These are phyloP conservation scores for Garcia nutans DNA, from an alignment of 345 rosid species.

Conservation along the genomic window DNA sequence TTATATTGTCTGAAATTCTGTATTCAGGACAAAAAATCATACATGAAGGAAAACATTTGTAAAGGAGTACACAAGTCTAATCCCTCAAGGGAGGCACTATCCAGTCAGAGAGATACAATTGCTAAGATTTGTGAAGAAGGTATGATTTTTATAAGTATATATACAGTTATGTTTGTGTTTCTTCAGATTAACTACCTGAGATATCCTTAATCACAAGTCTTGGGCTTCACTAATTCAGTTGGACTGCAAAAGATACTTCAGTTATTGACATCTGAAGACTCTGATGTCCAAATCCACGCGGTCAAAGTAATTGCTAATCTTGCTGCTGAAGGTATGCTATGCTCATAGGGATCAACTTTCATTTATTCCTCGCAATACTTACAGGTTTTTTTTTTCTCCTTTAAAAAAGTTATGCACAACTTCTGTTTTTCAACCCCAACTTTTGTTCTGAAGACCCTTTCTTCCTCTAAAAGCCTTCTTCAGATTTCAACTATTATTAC, in stretches of 20 bases:
- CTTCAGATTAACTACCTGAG: neutral
- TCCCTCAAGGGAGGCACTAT: conserved; percentile 52
- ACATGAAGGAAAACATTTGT: conserved; percentile 48
- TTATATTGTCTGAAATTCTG: conserved; percentile 15
- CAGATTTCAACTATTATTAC: neutral
- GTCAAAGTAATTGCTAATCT: conserved; percentile 95
- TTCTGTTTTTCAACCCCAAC: neutral
- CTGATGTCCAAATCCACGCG: conserved; percentile 84
- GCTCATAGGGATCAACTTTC: neutral
- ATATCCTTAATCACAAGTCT: conserved; percentile 15
- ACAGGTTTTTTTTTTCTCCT: neutral
- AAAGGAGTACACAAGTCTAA: conserved; percentile 57
- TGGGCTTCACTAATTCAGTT: conserved; percentile 45
- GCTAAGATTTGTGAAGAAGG: conserved; percentile 98
- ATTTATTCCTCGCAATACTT: neutral
- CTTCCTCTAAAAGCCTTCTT: neutral
- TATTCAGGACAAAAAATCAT: conserved; percentile 51
- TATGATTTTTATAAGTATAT: conserved; percentile 18
- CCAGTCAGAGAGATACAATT: conserved; percentile 80
- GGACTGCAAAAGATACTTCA: conserved; percentile 85
- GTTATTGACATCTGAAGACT: conserved; percentile 72
- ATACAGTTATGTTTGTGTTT: neutral
- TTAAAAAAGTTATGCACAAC: neutral
- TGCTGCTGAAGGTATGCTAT: conserved; percentile 82
- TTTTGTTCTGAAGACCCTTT: neutral